A percentile compares a stretch with the other conserved stretches of the same genome.
Evolutionary conservation across 1,284 basidiomycete genomes (phyloP).

Genomic region (Rhodotorula sp.): DNA sequence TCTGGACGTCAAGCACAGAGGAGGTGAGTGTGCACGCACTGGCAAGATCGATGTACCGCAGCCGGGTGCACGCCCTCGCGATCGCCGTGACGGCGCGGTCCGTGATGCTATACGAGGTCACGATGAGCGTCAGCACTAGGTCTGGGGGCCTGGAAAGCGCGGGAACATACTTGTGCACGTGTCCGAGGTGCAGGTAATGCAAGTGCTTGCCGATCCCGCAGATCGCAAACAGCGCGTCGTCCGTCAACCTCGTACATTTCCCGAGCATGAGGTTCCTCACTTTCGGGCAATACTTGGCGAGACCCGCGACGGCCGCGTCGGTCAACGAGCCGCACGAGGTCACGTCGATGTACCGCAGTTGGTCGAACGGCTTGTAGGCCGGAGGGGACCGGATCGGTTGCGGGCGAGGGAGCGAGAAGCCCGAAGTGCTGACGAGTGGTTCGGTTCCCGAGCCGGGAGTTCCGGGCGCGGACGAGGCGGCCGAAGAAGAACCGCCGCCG

Average conservation of each 20-base stretch:
- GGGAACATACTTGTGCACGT: constrained; percentile 61
- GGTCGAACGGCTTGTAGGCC: constrained; percentile 61
- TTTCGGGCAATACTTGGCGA: constrained; percentile 81
- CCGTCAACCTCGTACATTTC: constrained; percentile 84
- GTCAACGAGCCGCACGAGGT: constrained; percentile 79
- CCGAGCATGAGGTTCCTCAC: constrained; percentile 89
- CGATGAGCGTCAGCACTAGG: background rate
- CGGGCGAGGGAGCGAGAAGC: constrained; percentile 16
- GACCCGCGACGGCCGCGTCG: constrained; percentile 85
- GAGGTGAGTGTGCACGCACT: constrained; percentile 57
- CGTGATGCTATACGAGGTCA: constrained; percentile 64
- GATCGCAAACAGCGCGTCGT: constrained; percentile 79
- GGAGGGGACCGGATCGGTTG: constrained; percentile 18
- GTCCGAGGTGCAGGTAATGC: constrained; percentile 94
- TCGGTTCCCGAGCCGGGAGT: constrained; percentile 1
- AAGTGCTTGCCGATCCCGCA: constrained; percentile 84
- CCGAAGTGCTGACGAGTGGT: constrained; percentile 26
- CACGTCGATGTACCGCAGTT: constrained; percentile 83
- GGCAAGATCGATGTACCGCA: constrained; percentile 95
- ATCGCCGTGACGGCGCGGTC: constrained; percentile 82
- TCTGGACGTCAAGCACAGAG: background rate
- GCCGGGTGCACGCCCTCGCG: constrained; percentile 81
- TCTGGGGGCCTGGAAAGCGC: too few relatives aligned
- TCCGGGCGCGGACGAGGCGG: background rate
- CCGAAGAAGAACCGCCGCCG: background rate